A percentile compares a stretch with the other conserved stretches of the same genome.
phyloP scores from a whole-genome alignment of 2,329 filamentous ascomycete genomes.

The Ceratocystis harringtonii region DNA sequence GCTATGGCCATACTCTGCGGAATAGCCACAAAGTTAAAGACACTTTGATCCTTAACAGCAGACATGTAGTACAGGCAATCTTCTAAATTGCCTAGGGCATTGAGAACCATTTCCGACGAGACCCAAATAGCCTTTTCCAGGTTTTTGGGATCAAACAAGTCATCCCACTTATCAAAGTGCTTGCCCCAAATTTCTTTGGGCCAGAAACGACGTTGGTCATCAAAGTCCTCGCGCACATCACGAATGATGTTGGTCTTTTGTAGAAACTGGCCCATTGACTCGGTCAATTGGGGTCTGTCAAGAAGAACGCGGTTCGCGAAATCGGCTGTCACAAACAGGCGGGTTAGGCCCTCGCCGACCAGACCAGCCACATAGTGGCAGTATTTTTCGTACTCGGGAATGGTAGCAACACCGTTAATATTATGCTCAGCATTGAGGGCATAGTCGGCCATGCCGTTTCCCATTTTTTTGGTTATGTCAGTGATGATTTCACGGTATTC shows the following conservation, averaged over 20 bases:
- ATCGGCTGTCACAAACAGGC: conserved; percentile 72
- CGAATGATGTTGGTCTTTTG: conserved; percentile 99
- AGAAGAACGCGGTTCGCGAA: conserved; percentile 76
- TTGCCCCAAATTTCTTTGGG: conserved; percentile 95
- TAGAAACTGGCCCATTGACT: conserved; percentile 93
- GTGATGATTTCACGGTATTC: conserved; percentile 75
- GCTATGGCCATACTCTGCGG: conserved; percentile 96
- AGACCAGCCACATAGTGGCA: conserved; percentile 97
- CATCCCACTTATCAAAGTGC: conserved; percentile 77
- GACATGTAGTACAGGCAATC: conserved; percentile 98
- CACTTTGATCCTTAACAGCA: conserved; percentile 83
- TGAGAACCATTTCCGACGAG: conserved; percentile 86
- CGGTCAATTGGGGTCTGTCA: conserved; percentile 63
- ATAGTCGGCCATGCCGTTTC: conserved; percentile 97
- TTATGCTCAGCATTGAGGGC: conserved; percentile 70
- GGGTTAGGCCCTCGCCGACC: conserved; percentile 87
- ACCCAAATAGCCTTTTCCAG: conserved; percentile 65
- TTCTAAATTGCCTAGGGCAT: conserved; percentile 71
- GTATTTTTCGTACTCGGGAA: conserved; percentile 88
- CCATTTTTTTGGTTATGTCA: conserved; percentile 90
- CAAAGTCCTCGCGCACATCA: conserved; percentile 78
- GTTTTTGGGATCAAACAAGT: conserved; percentile 73
- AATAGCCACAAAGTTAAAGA: conserved; percentile 98
- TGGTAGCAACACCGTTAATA: conserved; percentile 61
- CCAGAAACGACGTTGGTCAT: conserved; percentile 83